These are phyloP conservation scores for Blakeslea trispora DNA, from an alignment of 371 early-diverging fungal genomes.

Conservation along the genomic window DNA sequence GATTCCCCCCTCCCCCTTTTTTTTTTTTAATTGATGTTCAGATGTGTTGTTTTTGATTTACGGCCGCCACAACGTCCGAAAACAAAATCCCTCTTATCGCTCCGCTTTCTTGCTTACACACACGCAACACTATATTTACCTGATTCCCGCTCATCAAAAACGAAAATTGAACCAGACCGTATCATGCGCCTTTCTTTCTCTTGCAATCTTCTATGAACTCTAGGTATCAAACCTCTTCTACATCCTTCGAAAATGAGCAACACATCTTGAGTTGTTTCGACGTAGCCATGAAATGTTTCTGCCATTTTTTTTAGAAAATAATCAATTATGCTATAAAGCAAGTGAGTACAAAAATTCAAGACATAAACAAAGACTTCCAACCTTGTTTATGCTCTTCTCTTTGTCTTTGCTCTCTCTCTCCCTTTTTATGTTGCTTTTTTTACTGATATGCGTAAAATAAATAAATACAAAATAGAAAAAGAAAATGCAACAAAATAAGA, in stretches of 20 bases:
- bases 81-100: background rate
- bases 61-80: background rate
- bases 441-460: no score
- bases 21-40: background rate
- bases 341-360: background rate
- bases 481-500: conserved; percentile 4
- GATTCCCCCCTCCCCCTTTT: background rate
- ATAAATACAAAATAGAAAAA: conserved; percentile 14
- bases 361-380: background rate
- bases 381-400: background rate
- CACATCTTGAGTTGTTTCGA: conserved; percentile 75
- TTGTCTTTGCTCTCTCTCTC: background rate
- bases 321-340: background rate
- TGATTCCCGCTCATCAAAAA: conserved; percentile 78
- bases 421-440: background rate
- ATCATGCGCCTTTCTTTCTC: conserved; percentile 71
- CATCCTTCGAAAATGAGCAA: conserved; percentile 78
- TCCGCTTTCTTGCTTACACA: background rate
- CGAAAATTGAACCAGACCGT: conserved; percentile 72
- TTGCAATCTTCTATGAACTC: conserved; percentile 69
- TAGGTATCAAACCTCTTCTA: conserved; percentile 59
- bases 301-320: conserved; percentile 21
- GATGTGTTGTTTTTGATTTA: background rate
- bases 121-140: conserved; percentile 37
- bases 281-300: conserved; percentile 70